phyloP scores from a whole-genome alignment of 176 grass and related monocot species.

The Miscanthus lutarioriparius region DNA sequence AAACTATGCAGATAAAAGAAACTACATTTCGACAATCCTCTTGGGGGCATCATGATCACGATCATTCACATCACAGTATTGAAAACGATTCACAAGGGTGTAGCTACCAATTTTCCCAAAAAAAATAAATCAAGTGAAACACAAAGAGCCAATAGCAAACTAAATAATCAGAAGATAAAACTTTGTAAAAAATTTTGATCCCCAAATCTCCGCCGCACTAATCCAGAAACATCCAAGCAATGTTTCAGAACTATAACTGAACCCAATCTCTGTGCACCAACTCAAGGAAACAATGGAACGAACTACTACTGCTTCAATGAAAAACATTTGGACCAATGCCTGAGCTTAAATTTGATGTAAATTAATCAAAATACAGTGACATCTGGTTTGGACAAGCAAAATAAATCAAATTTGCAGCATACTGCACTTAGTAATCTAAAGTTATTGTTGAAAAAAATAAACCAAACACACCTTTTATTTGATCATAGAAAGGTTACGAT shows the following conservation, averaged over 20 bases:
- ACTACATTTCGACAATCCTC: neutral
- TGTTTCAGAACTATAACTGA: too few relatives aligned
- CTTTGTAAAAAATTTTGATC: neutral
- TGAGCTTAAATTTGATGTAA: constrained; percentile 7
- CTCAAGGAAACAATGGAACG: too few relatives aligned
- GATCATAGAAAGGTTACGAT: constrained; percentile 3
- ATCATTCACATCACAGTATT: neutral
- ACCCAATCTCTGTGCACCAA: too few relatives aligned
- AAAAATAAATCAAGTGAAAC: neutral
- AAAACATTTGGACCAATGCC: constrained; percentile 7
- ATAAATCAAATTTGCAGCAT: neutral
- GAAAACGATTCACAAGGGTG: neutral
- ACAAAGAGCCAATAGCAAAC: neutral
- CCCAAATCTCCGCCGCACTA: neutral
- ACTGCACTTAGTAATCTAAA: neutral
- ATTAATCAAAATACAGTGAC: neutral
- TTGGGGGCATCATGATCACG: neutral
- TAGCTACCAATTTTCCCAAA: neutral
- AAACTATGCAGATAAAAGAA: constrained; percentile 22
- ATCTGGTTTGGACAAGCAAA: constrained; percentile 13
- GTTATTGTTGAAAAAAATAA: neutral
- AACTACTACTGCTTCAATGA: constrained; percentile 1
- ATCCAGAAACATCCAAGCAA: too few relatives aligned
- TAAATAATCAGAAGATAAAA: constrained; percentile 3
- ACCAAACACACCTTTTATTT: neutral